These are phyloP conservation scores for Roridomyces roridus DNA, from an alignment of 768 basidiomycete species.

Conservation along the genomic window DNA sequence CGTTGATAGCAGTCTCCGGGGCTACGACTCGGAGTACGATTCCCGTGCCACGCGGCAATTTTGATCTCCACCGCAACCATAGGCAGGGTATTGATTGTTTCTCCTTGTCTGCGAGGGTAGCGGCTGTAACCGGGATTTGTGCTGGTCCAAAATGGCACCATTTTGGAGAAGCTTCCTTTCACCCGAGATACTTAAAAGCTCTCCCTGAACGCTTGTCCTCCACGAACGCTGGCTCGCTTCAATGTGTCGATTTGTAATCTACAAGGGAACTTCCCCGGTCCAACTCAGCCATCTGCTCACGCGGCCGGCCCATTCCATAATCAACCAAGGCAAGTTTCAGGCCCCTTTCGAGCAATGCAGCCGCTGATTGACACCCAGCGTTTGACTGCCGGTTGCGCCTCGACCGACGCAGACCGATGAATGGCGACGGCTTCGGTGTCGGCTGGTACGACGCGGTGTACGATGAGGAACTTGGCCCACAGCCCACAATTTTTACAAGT, in stretches of 20 bases:
- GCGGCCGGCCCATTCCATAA: constrained; percentile 93
- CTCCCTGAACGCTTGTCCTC: constrained; percentile 3
- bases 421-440: constrained; percentile 96
- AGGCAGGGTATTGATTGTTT: too few relatives aligned
- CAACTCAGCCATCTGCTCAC: constrained; percentile 94
- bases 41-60: too few relatives aligned
- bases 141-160: too few relatives aligned
- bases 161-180: too few relatives aligned
- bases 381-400: constrained; percentile 91
- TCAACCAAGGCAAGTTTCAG: constrained; percentile 60
- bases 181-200: too few relatives aligned
- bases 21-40: too few relatives aligned
- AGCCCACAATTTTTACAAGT: constrained; percentile 96
- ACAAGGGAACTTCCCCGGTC: constrained; percentile 94
- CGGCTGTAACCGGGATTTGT: too few relatives aligned
- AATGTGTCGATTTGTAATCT: constrained; percentile 93
- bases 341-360: background rate
- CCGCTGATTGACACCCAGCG: constrained; percentile 58
- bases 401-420: constrained; percentile 84
- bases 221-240: too few relatives aligned
- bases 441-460: constrained; percentile 94
- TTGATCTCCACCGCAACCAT: too few relatives aligned
- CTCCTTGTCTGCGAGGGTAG: too few relatives aligned
- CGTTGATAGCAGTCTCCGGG: too few relatives aligned
- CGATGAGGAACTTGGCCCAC: constrained; percentile 81